Percentiles rank a stretch among this genome's conserved stretches.
These are phyloP conservation scores for Trichoderma afroharzianum DNA, from an alignment of 2,329 filamentous ascomycete genomes.

Conservation along the genomic window DNA sequence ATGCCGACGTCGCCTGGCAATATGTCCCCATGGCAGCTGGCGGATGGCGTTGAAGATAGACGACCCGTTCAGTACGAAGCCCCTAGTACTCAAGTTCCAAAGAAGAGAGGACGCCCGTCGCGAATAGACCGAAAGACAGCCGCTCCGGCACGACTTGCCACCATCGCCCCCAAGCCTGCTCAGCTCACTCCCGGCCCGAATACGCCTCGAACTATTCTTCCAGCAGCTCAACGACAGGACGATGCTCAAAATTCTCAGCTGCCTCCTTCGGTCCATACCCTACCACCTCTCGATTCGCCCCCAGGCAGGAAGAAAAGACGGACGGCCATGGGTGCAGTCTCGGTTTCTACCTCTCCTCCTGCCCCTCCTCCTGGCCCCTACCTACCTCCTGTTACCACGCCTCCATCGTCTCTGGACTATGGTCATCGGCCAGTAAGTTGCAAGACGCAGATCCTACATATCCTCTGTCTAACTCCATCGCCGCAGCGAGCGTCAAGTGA, in stretches of 20 bases:
- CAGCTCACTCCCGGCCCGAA: constrained; percentile 13
- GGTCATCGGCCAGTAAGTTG: constrained; percentile 1
- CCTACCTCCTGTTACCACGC: not conserved
- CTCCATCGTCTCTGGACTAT: not conserved
- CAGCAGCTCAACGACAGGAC: not conserved
- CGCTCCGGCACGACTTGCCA: constrained; percentile 32
- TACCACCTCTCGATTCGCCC: not conserved
- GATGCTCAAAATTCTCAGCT: not conserved
- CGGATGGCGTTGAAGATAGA: constrained; percentile 17
- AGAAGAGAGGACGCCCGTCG: constrained; percentile 44
- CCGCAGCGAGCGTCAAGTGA: not conserved
- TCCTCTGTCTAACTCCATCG: not conserved
- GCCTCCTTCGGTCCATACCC: not conserved
- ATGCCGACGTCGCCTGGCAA: not conserved
- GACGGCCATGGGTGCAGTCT: not conserved
- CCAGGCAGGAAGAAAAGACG: constrained; percentile 9
- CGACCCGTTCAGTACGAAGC: constrained; percentile 15
- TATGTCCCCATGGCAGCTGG: constrained; percentile 26
- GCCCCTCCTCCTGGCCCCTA: not conserved
- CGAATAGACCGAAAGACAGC: constrained; percentile 41
- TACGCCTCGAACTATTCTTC: constrained; percentile 17
- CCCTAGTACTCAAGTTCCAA: constrained; percentile 2
- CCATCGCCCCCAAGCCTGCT: constrained; percentile 30
- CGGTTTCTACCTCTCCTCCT: not conserved
- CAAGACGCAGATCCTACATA: not conserved